Evolutionary conservation across 164 flowering plant genomes (phyloP).

Genomic region (Protea cynaroides): DNA sequence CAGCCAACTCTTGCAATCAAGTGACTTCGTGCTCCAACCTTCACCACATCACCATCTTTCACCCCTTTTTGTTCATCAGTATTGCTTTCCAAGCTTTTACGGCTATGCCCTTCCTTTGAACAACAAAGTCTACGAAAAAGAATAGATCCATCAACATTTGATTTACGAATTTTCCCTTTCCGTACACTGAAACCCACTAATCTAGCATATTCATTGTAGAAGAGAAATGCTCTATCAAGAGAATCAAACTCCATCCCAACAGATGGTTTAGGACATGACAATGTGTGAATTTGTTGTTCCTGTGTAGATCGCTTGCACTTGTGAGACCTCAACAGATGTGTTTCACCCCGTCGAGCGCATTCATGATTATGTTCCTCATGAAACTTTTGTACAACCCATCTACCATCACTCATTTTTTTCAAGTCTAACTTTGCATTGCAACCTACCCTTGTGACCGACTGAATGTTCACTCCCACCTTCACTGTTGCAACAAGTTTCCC

Average conservation of each 20-base stretch:
- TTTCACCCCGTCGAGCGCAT: slow-evolving; percentile 1
- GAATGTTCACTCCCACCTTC: neutral
- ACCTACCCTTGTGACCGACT: neutral
- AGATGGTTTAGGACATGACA: neutral
- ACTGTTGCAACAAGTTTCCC: neutral
- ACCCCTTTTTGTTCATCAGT: neutral
- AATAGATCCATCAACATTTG: slow-evolving; percentile 1
- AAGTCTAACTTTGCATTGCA: slow-evolving; percentile 2
- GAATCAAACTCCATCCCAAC: slow-evolving; percentile 2
- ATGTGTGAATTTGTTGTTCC: neutral
- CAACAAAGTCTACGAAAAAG: neutral
- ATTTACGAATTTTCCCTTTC: slow-evolving; percentile 1
- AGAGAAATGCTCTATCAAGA: neutral
- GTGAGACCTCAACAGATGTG: neutral
- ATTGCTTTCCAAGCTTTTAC: neutral
- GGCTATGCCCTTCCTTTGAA: neutral
- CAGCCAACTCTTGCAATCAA: neutral
- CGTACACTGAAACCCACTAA: neutral
- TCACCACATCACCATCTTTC: neutral
- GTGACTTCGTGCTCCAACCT: neutral
- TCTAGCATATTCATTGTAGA: neutral
- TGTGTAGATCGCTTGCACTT: neutral
- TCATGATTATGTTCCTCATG: neutral
- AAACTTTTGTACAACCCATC: slow-evolving; percentile 2
- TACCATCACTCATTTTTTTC: neutral